phyloP scores from a whole-genome alignment of 179 eudicot species.

The Camellia oleifera region DNA sequence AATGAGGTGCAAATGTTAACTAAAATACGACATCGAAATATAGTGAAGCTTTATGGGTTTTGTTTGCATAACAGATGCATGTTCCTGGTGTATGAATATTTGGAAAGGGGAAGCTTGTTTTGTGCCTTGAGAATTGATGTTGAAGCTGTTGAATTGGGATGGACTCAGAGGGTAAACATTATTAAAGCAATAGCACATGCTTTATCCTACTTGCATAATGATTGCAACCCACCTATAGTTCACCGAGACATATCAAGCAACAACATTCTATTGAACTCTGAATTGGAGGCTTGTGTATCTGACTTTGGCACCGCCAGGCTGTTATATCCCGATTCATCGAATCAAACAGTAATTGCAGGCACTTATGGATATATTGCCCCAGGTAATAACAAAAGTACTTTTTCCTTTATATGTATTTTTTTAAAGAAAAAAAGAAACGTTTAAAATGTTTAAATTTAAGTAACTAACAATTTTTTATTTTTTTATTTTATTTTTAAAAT shows the following conservation, averaged over 20 bases:
- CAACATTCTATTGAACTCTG: conserved; percentile 39
- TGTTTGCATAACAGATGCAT: conserved; percentile 21
- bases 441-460: too few relatives aligned
- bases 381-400: not conserved
- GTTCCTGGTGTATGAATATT: conserved; percentile 28
- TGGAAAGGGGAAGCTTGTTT: conserved; percentile 44
- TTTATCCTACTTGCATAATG: conserved; percentile 48
- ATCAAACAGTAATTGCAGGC: not conserved
- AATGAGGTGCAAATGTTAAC: conserved; percentile 37
- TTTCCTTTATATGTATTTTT: too few relatives aligned
- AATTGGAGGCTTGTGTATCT: conserved; percentile 34
- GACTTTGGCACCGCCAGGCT: conserved; percentile 50
- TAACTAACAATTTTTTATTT: too few relatives aligned
- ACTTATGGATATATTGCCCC: conserved; percentile 20
- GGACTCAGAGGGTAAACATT: conserved; percentile 40
- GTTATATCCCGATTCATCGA: conserved; percentile 27
- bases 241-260: conserved; percentile 51
- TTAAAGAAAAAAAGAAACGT: too few relatives aligned
- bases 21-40: conserved; percentile 42
- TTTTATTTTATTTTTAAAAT: too few relatives aligned
- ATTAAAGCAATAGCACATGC: conserved; percentile 32
- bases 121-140: conserved; percentile 23
- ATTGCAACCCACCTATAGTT: conserved; percentile 40
- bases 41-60: conserved; percentile 46
- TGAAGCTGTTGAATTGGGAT: conserved; percentile 28